Percentiles rank a stretch among this genome's conserved stretches.
Evolutionary conservation across 805 yeast genomes (phyloP).

Genomic region (Wickerhamiella dianesei): DNA sequence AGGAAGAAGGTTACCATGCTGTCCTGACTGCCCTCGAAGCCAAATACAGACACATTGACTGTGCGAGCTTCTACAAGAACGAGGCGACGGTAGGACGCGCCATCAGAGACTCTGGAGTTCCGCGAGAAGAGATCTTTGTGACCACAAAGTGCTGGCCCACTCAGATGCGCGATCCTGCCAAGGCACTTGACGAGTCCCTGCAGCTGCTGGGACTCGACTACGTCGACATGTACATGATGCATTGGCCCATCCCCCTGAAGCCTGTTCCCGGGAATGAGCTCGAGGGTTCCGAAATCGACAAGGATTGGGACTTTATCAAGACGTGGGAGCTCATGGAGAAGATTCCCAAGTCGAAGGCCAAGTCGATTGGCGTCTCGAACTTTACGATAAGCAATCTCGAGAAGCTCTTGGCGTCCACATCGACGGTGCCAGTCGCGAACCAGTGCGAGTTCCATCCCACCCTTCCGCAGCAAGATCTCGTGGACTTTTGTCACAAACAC

Average conservation of each 20-base stretch:
- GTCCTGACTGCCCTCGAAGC: conserved; percentile 44
- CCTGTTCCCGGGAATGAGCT: conserved; percentile 9
- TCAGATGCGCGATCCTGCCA: conserved; percentile 37
- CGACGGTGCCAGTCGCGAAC: conserved; percentile 48
- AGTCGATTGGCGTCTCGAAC: conserved; percentile 63
- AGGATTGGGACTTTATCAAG: conserved; percentile 32
- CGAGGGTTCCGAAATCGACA: conserved; percentile 8
- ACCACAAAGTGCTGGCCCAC: conserved; percentile 57
- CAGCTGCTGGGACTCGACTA: conserved; percentile 41
- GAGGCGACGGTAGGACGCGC: conserved; percentile 38
- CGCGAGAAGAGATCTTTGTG: conserved; percentile 35
- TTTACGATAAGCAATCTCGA: conserved; percentile 40
- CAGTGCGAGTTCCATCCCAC: conserved; percentile 68
- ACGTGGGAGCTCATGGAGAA: conserved; percentile 49
- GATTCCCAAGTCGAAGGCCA: conserved; percentile 37
- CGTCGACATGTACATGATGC: conserved; percentile 57
- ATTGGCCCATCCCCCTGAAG: conserved; percentile 28
- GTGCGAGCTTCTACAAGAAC: conserved; percentile 56
- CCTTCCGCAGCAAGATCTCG: conserved; percentile 49
- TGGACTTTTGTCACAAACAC: conserved; percentile 37
- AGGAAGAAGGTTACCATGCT: conserved; percentile 22
- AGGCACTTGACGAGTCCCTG: conserved; percentile 45
- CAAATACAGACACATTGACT: conserved; percentile 67
- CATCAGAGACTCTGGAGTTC: conserved; percentile 27
- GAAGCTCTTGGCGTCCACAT: conserved; percentile 34